phyloP scores from a whole-genome alignment of 768 basidiomycete species.

The Steccherinum ochraceum region DNA sequence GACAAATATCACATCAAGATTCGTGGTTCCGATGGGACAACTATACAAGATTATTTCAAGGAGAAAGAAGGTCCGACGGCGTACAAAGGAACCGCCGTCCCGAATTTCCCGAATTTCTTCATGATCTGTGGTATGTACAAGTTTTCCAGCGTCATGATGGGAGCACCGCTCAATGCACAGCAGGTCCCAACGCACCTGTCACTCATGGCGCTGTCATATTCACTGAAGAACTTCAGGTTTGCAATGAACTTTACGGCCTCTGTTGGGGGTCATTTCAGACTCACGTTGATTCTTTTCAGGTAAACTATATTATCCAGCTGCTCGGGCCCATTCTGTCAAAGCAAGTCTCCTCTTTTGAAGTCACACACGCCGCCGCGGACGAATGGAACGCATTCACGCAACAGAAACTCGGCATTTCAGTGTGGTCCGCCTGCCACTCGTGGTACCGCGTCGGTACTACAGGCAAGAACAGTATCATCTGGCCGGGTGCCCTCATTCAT shows the following conservation, averaged over 20 bases:
- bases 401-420: neutral
- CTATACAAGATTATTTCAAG: slow-evolving; percentile 23
- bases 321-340: slow-evolving; percentile 8
- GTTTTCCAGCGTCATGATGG: no score
- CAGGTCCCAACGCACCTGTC: slow-evolving; percentile 18
- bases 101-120: slow-evolving; percentile 32
- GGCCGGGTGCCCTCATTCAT: slow-evolving; percentile 4
- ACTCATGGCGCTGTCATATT: slow-evolving; percentile 18
- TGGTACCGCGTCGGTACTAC: slow-evolving; percentile 8
- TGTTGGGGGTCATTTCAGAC: no score
- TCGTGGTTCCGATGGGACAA: slow-evolving; percentile 17
- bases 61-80: slow-evolving; percentile 26
- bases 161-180: no score
- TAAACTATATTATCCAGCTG: slow-evolving; percentile 13
- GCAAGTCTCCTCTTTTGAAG: slow-evolving; percentile 17
- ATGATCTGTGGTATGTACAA: slow-evolving; percentile 22
- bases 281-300: slow-evolving; percentile 3
- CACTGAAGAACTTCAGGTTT: slow-evolving; percentile 16
- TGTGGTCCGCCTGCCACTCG: slow-evolving; percentile 8
- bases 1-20: slow-evolving; percentile 9
- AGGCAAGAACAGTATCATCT: slow-evolving; percentile 12
- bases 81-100: slow-evolving; percentile 27
- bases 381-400: slow-evolving; percentile 23
- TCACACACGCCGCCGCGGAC: slow-evolving; percentile 10
- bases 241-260: no score